Conservation (phyloP, 2,329 filamentous ascomycete species). For the Bipolaris oryzae region DNA sequence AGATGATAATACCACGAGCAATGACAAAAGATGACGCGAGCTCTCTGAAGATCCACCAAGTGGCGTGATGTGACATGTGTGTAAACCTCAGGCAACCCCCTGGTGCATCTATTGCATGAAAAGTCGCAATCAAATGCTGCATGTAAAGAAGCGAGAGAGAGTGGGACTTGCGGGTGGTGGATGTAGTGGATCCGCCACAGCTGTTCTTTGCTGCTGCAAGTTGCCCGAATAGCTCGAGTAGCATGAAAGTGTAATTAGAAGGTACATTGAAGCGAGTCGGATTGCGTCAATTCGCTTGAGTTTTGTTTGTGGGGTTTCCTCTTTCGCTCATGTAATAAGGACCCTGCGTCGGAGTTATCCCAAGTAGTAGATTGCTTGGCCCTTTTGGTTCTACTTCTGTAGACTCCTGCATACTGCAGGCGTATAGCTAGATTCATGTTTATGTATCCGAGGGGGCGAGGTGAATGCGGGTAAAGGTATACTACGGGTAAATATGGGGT, state of each 20-base stretch:
- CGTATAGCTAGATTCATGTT: too few relatives aligned
- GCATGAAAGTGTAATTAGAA: neutral
- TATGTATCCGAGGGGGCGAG: too few relatives aligned
- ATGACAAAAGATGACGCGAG: conserved; percentile 18
- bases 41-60: neutral
- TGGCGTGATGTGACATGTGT: conserved; percentile 6
- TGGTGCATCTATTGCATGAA: conserved; percentile 15
- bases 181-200: neutral
- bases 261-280: too few relatives aligned
- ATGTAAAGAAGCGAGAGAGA: conserved; percentile 7
- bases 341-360: neutral
- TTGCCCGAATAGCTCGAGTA: neutral
- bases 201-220: conserved; percentile 3
- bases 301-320: too few relatives aligned
- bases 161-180: too few relatives aligned
- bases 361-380: neutral
- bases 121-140: conserved; percentile 10
- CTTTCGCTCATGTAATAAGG: too few relatives aligned
- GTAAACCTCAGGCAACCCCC: conserved; percentile 4
- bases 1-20: conserved; percentile 20
- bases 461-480: too few relatives aligned
- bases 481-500: too few relatives aligned
- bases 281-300: too few relatives aligned
- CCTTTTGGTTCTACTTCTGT: neutral
- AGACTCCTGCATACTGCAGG: neutral